Base-by-base conservation (phyloP, 2,329 filamentous ascomycete genomes). In the Lomentospora prolificans region DNA sequence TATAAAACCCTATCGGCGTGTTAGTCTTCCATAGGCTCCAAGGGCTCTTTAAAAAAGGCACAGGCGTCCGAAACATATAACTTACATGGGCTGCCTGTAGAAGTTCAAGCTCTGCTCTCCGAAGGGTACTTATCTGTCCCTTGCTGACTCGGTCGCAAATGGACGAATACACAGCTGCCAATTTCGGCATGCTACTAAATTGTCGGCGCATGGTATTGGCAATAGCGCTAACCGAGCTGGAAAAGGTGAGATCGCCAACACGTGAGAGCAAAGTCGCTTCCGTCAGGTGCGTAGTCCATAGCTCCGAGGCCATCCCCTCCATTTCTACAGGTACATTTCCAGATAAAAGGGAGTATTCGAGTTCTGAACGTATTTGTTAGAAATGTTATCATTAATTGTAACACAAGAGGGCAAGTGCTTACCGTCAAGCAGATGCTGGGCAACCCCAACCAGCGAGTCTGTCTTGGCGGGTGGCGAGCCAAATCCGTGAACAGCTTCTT, bases 391-490 rank as follows among this genome's bases (percentile, higher is more conserved):
- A 12, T 7, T 33, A 12, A 33, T 33, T 33, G 12, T 6, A 6
- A 12, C 30, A 33, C 30, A 33, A 33, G 30, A 53, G 41, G 14
- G 14, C n/a, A 27, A 41, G 41, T 50, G 61, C 70, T 63, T 67
- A 79, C 77, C 74, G 63, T 81, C 78, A 19, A 82, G 65, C 57
- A 80, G 80, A 56, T 75, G 70, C 52, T 72, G 70, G 7, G 73
- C 73, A 44, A 72, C 67, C 36, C 64, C 63, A 1, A 72, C 61
- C 6, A 81, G 62, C 9, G 68, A 66, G 3, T 61, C 59, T 3
- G 63, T 58, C 3, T 60, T 65, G 8, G 6, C 24, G 10, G 19
- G 50, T 50, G 19, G 44, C 14, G 44, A 27, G 44, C 12, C 44
- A 22, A 14, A 22, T 31, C 25, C 48, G 1, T 14, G 12, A 10